Percentiles rank a stretch among this genome's conserved stretches.
Evolutionary conservation across 345 rosid genomes (phyloP).

Genomic region (Eucalyptus viminalis): DNA sequence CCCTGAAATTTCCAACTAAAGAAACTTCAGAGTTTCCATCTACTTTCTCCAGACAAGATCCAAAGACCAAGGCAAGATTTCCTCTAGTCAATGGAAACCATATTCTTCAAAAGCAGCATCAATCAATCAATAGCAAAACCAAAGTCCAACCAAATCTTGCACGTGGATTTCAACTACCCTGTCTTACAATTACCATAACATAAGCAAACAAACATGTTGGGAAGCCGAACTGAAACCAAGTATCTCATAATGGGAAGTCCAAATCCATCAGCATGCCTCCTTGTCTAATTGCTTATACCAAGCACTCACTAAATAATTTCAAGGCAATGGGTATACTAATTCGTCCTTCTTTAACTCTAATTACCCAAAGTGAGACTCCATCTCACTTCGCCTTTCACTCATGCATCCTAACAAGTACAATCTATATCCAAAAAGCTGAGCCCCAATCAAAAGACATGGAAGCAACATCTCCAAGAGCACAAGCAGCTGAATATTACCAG

Average conservation of each 20-base stretch:
- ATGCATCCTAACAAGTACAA: background rate
- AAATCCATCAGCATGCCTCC: background rate
- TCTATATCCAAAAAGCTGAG: background rate
- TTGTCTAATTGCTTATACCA: background rate
- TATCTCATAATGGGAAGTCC: background rate
- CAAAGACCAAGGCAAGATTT: background rate
- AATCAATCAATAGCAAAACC: background rate
- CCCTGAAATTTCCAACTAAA: background rate
- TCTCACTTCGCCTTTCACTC: background rate
- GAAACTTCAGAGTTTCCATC: background rate
- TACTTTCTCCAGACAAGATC: background rate
- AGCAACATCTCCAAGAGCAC: background rate
- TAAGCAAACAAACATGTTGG: accelerated
- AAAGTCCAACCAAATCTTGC: background rate
- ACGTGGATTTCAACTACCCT: background rate
- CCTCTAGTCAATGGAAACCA: background rate
- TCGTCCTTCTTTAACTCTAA: background rate
- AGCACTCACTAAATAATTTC: background rate
- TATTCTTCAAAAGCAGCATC: background rate
- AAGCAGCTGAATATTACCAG: constrained; percentile 28
- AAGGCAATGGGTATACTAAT: background rate
- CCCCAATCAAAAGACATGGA: background rate
- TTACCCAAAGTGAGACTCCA: background rate
- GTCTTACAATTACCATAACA: background rate
- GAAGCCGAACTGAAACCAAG: background rate